Conservation (phyloP, 2,329 filamentous ascomycete genomes). For the Calonectria ilicicola region DNA sequence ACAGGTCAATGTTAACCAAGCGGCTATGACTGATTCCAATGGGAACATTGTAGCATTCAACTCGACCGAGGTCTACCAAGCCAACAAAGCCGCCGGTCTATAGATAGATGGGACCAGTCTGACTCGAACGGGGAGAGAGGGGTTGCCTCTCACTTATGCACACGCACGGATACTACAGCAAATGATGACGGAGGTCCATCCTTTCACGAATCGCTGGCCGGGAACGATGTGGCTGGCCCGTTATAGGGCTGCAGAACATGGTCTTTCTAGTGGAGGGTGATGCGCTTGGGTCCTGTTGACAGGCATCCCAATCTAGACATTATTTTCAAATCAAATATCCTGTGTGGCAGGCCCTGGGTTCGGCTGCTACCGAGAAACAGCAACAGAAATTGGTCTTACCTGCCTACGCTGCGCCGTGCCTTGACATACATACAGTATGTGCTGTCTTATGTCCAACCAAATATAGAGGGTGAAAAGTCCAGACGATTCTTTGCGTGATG, state of each 20-base stretch:
- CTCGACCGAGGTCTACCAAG: slow-evolving; percentile 56
- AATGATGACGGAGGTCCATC: not conserved
- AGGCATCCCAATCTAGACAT: slow-evolving; percentile 8
- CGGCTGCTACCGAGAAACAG: not conserved
- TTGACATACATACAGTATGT: slow-evolving; percentile 5
- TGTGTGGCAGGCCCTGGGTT: not conserved
- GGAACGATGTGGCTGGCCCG: slow-evolving; percentile 19
- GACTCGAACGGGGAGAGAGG: not conserved
- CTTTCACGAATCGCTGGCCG: not conserved
- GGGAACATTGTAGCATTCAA: slow-evolving; percentile 62
- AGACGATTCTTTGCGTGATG: not conserved
- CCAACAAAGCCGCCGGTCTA: slow-evolving; percentile 50
- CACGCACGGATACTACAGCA: not conserved
- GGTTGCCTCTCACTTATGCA: not conserved
- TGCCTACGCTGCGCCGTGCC: slow-evolving; percentile 9
- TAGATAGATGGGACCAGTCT: slow-evolving; percentile 38
- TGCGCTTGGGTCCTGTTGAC: not conserved
- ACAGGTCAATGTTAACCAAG: slow-evolving; percentile 48
- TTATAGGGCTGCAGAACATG: slow-evolving; percentile 21
- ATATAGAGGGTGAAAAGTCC: not conserved
- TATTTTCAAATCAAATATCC: slow-evolving; percentile 9
- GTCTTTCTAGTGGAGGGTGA: not conserved
- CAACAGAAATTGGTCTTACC: slow-evolving; percentile 2
- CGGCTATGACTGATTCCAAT: slow-evolving; percentile 59
- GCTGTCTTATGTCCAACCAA: not conserved